Evolutionary conservation across 2,329 filamentous ascomycete genomes (phyloP).

Genomic region (Conoideocrella luteorostrata): DNA sequence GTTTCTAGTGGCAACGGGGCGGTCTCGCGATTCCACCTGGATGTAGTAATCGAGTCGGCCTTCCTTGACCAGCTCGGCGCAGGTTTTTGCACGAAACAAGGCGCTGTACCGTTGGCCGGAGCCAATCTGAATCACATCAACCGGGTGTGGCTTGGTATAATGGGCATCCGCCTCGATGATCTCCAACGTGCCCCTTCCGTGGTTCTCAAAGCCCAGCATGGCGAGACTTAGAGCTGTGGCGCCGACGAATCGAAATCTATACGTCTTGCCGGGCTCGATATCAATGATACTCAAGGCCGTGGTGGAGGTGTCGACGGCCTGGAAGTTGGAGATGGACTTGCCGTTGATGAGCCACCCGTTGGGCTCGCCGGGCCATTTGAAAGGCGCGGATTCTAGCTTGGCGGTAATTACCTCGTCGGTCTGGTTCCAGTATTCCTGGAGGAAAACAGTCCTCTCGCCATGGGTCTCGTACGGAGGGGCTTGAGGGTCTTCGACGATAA

Average conservation of each 20-base stretch:
- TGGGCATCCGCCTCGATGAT: constrained; percentile 5
- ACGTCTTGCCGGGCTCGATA: constrained; percentile 2
- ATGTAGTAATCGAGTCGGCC: constrained; percentile 35
- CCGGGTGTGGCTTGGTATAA: not conserved
- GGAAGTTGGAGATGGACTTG: not conserved
- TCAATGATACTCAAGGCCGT: not conserved
- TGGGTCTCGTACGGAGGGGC: not conserved
- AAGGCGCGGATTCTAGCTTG: not conserved
- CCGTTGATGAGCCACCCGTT: constrained; percentile 7
- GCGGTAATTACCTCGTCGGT: constrained; percentile 1
- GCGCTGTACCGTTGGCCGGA: constrained; percentile 7
- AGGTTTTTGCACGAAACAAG: constrained; percentile 8
- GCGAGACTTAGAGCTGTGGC: constrained; percentile 1
- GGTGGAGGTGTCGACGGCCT: not conserved
- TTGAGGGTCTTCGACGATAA: constrained; percentile 1
- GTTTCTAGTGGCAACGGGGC: constrained; percentile 36
- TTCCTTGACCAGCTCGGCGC: constrained; percentile 5
- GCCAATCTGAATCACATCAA: constrained; percentile 2
- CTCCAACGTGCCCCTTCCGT: not conserved
- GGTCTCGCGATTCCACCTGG: constrained; percentile 43
- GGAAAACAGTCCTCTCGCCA: constrained; percentile 4
- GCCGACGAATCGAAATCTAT: constrained; percentile 1
- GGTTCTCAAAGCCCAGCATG: constrained; percentile 3
- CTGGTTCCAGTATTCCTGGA: constrained; percentile 3
- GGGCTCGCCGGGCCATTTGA: constrained; percentile 8